phyloP scores from a whole-genome alignment of 2,329 filamentous ascomycete species.

The Chlorencoelia australis region DNA sequence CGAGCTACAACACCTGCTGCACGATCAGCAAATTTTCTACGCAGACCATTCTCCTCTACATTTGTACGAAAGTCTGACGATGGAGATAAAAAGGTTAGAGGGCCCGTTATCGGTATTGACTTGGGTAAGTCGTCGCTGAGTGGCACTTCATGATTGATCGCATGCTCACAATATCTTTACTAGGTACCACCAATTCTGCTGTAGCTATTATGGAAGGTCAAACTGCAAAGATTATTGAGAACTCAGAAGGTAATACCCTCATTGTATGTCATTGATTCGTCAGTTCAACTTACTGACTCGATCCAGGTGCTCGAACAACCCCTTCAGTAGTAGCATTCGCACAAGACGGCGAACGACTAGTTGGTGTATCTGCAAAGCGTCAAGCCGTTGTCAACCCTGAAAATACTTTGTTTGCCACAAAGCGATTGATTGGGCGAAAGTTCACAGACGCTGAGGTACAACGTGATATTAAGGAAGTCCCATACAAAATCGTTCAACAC shows the following conservation, averaged over 20 bases:
- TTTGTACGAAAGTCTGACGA: conserved; percentile 69
- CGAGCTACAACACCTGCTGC: conserved; percentile 60
- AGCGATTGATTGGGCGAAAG: conserved; percentile 97
- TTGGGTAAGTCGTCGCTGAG: conserved; percentile 51
- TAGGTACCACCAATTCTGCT: conserved; percentile 90
- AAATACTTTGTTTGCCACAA: conserved; percentile 96
- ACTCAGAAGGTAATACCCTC: conserved; percentile 65
- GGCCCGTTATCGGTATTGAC: conserved; percentile 96
- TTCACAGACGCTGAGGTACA: conserved; percentile 90
- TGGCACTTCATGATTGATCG: conserved; percentile 8
- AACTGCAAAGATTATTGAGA: conserved; percentile 91
- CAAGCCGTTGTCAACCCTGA: conserved; percentile 98
- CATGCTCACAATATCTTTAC: conserved; percentile 14
- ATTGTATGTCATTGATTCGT: not conserved
- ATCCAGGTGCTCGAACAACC: conserved; percentile 71
- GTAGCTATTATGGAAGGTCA: conserved; percentile 98
- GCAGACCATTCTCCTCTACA: conserved; percentile 60
- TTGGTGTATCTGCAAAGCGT: conserved; percentile 95
- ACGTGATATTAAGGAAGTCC: conserved; percentile 93
- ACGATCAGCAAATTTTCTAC: conserved; percentile 56
- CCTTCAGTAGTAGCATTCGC: conserved; percentile 94
- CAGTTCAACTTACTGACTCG: conserved; percentile 6
- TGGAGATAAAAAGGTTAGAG: conserved; percentile 75
- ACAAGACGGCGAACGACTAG: conserved; percentile 88
- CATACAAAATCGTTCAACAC: conserved; percentile 98